Evolutionary conservation across 2,329 filamentous ascomycete species (phyloP), one percentile per base, ranked within the genome.

Genomic region (Trichoderma koningiopsis): DNA sequence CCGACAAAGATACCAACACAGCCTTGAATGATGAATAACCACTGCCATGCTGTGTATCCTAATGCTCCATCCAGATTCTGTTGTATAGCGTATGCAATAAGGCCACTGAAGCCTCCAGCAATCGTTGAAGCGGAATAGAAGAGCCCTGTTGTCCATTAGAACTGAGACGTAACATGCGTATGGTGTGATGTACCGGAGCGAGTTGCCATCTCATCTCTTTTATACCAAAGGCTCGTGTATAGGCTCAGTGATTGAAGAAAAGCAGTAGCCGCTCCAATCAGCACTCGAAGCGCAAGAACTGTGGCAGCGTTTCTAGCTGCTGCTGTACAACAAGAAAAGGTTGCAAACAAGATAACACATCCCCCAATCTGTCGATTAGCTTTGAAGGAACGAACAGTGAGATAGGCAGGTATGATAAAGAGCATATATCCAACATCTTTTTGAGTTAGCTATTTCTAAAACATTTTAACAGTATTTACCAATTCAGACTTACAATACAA

Each of bases 1-100:
- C 61, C 61, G 2, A 64, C 61, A 43, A 64, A 64, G 49, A 64
- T 64, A 49, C 61, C 61, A 16, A 24, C 61, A 64, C 61, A 33
- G 22, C 43, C 43, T 27, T 62, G 40, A 4, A 35, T 27, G 19
- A 49, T 35, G 31, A 35, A 52, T 33, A 52, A 22, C 59, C 43
- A 62, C 33, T 62, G 59, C 29, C 43, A 27, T 35, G 31, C 47
- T 22, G 43, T 2, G 16, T 63, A 49, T 13, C 60, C 60, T 5
- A 63, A 11, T 0, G 47, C 14, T 16, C 5, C 52, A 4, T 55
- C 52, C 52, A 55, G 11, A 29, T 63, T 63, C 10, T 63, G 37
- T 19, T 63, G 60, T n/a, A 63, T 63, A 2, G 60, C 60, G 24
- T 40, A 63, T 24, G 60, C 29, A 11, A 63, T 63, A 16, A 63